Conservation (phyloP, 2,329 filamentous ascomycete genomes). For the Alternaria infectoria region DNA sequence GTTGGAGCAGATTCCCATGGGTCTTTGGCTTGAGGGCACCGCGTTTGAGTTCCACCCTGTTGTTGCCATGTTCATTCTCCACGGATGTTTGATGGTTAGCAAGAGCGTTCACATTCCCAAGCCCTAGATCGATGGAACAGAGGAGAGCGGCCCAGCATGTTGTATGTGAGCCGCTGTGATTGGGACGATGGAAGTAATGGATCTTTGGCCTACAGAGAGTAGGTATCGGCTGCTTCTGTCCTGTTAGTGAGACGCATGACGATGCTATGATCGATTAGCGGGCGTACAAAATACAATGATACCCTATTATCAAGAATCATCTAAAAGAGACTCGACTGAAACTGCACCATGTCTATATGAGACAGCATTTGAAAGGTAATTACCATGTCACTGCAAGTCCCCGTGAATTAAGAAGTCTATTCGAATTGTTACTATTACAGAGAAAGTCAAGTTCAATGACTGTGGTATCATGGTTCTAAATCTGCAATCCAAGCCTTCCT, state of each 20-base stretch:
- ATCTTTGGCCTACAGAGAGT: not conserved
- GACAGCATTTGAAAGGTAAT: not conserved
- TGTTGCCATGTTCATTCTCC: slow-evolving; percentile 80
- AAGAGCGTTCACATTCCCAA: slow-evolving; percentile 96
- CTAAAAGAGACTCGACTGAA: not conserved
- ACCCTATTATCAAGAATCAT: slow-evolving; percentile 11
- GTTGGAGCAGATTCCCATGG: slow-evolving; percentile 77
- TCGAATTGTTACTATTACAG: not conserved
- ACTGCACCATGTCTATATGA: not conserved
- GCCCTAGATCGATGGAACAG: slow-evolving; percentile 54
- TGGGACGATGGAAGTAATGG: not conserved
- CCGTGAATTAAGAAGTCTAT: not conserved
- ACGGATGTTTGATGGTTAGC: slow-evolving; percentile 93
- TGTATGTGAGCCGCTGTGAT: not conserved
- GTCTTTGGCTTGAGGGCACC: slow-evolving; percentile 70
- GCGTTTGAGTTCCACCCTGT: slow-evolving; percentile 83
- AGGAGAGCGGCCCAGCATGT: not conserved
- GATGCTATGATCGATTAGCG: slow-evolving; percentile 11
- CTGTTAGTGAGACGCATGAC: not conserved
- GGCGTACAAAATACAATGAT: slow-evolving; percentile 13
- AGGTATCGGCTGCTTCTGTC: not conserved
- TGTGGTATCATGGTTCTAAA: slow-evolving; percentile 11
- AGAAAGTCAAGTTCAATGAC: slow-evolving; percentile 7
- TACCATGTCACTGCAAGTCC: not conserved
- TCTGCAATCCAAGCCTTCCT: not conserved